phyloP scores from a whole-genome alignment of 768 basidiomycete genomes.

The Pisolithus marmoratus region DNA sequence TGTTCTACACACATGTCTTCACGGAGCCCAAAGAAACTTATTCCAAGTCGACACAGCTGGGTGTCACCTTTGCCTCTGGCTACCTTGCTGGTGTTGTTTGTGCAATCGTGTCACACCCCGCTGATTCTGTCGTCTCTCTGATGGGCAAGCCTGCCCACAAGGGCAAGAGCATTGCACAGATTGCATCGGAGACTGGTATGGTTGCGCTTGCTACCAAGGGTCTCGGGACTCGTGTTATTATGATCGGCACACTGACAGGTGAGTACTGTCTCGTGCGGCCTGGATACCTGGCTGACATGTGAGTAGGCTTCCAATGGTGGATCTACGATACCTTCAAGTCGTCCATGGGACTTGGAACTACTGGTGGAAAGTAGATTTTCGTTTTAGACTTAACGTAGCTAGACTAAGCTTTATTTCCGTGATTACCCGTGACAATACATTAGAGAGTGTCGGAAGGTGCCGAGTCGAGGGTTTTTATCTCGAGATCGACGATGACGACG shows the following conservation, averaged over 20 bases:
- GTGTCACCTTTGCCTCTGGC: conserved; percentile 85
- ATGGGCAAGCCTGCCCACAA: conserved; percentile 88
- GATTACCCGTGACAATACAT: too few relatives aligned
- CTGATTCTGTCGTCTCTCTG: conserved; percentile 87
- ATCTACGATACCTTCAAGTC: conserved; percentile 87
- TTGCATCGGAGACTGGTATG: conserved; percentile 67
- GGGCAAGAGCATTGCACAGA: conserved; percentile 69
- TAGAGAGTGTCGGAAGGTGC: too few relatives aligned
- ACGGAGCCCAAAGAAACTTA: conserved; percentile 72
- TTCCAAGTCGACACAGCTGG: conserved; percentile 79
- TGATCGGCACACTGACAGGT: conserved; percentile 64
- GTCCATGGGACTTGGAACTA: conserved; percentile 80
- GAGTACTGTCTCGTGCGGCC: conserved; percentile 4
- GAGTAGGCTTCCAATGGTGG: conserved; percentile 86
- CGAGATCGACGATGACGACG: too few relatives aligned
- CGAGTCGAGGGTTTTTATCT: too few relatives aligned
- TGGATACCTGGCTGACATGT: neutral
- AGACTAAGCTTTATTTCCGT: neutral
- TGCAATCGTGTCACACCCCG: conserved; percentile 94
- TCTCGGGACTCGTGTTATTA: conserved; percentile 80
- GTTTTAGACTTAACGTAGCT: neutral
- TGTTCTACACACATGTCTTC: conserved; percentile 88
- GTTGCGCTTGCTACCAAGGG: conserved; percentile 71
- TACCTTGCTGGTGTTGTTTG: conserved; percentile 95
- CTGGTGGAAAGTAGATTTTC: conserved; percentile 71